Base-by-base conservation (phyloP, 495 filamentous ascomycete species). In the Aspergillus nanangensis region DNA sequence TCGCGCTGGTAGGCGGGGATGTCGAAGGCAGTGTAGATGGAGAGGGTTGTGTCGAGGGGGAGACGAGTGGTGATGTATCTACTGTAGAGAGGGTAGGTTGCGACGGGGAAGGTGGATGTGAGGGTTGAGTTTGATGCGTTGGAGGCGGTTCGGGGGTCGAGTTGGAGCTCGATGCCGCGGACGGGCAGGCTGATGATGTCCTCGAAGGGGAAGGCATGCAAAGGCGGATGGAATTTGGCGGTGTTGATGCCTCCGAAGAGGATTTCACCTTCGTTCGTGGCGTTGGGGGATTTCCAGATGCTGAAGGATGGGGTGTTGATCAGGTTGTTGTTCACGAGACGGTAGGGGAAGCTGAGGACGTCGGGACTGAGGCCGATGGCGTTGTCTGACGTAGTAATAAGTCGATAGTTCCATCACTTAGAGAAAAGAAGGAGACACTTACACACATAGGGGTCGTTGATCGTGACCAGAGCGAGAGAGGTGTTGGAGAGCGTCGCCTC, bases 211-310 rank as follows among this genome's bases (percentile, higher is more conserved):
- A 44, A 44, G 41, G 41, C 41, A 19, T 44, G 41, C 14, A 44
- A 27, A 44, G 41, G 41, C 5, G 24, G 24, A 20, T 15, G 29
- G 41, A 44, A 44, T 18, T 44, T 44, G 25, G 41, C 41, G 2
- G 41, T 31, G 41, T 44, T 44, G 41, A 44, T 44, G 41, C 41
- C 41, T 23, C 41, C 41, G 27, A 44, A 44, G 25, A 44, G 17
- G 15, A 44, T 20, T 29, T 29, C 25, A 3, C 41, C 15, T 25
- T 31, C 41, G 41, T 25, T 15, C 8, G 25, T 29, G 41, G 29
- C 25, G 27, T 31, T 14, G n/a, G 41, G 25, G 17, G 29, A 25
- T 14, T 31, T 25, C 41, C 41, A 44, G 13, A 20, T 20, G 20
- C 41, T 44, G 41, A 44, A 44, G 15, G 41, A 44, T 13, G 41